A percentile compares a stretch with the other conserved stretches of the same genome.
Evolutionary conservation across 495 filamentous ascomycete species (phyloP).

Genomic region (Penicillium alfredii): DNA sequence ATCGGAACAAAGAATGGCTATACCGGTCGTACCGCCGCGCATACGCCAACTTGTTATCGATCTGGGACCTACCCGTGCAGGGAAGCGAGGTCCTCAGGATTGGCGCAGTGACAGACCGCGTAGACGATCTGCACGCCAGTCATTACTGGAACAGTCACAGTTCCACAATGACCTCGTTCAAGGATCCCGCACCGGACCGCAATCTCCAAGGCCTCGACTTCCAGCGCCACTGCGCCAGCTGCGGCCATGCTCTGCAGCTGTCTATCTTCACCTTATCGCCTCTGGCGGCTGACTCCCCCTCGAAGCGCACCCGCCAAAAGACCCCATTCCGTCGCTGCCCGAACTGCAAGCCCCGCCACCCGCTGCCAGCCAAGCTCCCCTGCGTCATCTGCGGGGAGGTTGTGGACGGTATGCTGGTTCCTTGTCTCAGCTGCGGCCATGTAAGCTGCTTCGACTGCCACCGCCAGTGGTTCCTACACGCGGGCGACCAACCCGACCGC

Average conservation of each 20-base stretch:
- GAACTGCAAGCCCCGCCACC: conserved; percentile 36
- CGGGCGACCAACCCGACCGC: conserved; percentile 10
- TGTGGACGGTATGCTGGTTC: conserved; percentile 44
- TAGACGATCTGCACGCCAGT: conserved; percentile 11
- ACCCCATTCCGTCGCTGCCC: conserved; percentile 20
- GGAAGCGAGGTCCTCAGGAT: conserved; percentile 82
- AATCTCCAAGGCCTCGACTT: conserved; percentile 32
- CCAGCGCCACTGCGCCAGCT: conserved; percentile 41
- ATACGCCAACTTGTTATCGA: conserved; percentile 75
- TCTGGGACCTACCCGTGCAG: conserved; percentile 73
- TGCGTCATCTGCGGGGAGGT: conserved; percentile 46
- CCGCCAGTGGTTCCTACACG: conserved; percentile 31
- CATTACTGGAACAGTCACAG: conserved; percentile 21
- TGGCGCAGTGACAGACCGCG: conserved; percentile 20
- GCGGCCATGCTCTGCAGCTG: conserved; percentile 34
- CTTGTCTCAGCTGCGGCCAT: conserved; percentile 49
- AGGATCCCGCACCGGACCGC: conserved; percentile 6
- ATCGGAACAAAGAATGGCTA: conserved; percentile 51
- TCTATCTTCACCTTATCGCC: conserved; percentile 35
- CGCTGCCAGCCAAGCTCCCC: conserved; percentile 32
- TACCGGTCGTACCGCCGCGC: conserved; percentile 68
- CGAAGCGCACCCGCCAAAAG: conserved; percentile 16
- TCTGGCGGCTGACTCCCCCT: conserved; percentile 13
- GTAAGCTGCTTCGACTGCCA: conserved; percentile 47
- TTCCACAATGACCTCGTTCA: conserved; percentile 20